Percentiles rank a stretch among this genome's conserved stretches.
Conservation (phyloP, 768 basidiomycete genomes). For the Tylopilus rubrobrunneus region DNA sequence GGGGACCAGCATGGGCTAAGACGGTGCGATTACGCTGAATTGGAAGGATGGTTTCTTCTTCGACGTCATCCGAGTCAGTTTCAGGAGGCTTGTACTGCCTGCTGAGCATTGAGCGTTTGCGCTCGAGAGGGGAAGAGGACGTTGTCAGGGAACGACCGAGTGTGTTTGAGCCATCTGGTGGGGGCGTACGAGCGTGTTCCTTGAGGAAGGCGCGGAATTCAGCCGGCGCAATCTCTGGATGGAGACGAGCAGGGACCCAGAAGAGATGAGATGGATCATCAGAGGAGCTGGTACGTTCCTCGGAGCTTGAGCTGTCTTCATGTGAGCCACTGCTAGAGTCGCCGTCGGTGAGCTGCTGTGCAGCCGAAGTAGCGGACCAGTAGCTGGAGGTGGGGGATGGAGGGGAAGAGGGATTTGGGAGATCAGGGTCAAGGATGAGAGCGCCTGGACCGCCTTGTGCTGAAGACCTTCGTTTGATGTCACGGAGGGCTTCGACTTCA, state of each 20-base stretch:
- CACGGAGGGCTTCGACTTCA: conserved; percentile 81
- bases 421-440: conserved; percentile 86
- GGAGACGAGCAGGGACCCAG: conserved; percentile 96
- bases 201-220: conserved; percentile 95
- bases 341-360: conserved; percentile 39
- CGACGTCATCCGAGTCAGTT: conserved; percentile 70
- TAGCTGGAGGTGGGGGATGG: conserved; percentile 53
- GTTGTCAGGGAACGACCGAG: conserved; percentile 43
- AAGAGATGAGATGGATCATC: conserved; percentile 90
- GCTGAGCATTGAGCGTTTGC: conserved; percentile 92
- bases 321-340: conserved; percentile 42
- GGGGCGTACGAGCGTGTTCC: conserved; percentile 73
- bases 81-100: conserved; percentile 85
- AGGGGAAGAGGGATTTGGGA: conserved; percentile 69
- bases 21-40: conserved; percentile 66
- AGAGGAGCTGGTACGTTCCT: conserved; percentile 30
- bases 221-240: conserved; percentile 95
- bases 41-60: conserved; percentile 67
- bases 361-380: conserved; percentile 38
- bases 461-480: conserved; percentile 80
- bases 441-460: conserved; percentile 72
- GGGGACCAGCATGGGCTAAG: conserved; percentile 66
- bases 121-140: conserved; percentile 51
- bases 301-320: conserved; percentile 37
- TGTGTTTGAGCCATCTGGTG: conserved; percentile 44